Conservation (phyloP, 2,329 filamentous ascomycete species). For the Fusarium sp. region DNA sequence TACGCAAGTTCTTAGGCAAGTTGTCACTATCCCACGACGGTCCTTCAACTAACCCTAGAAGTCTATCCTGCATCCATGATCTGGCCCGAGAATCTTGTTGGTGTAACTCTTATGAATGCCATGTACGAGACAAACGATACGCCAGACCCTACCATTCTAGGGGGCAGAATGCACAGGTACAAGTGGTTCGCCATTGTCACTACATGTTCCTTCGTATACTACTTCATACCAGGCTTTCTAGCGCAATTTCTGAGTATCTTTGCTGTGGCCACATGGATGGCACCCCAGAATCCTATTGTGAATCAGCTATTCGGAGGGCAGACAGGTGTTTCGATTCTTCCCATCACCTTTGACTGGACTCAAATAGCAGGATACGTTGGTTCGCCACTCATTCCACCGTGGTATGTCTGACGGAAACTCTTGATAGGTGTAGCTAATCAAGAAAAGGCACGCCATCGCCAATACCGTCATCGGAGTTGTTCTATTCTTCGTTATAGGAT, state of each 20-base stretch:
- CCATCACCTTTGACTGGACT: conserved; percentile 82
- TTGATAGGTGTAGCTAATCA: neutral
- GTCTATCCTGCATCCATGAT: conserved; percentile 78
- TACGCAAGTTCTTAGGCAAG: conserved; percentile 71
- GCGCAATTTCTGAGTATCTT: conserved; percentile 77
- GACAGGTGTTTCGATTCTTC: conserved; percentile 74
- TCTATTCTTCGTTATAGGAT: conserved; percentile 70
- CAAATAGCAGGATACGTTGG: conserved; percentile 75
- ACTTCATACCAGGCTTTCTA: conserved; percentile 76
- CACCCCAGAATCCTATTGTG: conserved; percentile 72
- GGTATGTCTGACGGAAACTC: conserved; percentile 52
- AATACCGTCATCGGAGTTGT: conserved; percentile 77
- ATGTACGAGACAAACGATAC: conserved; percentile 72
- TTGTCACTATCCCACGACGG: neutral
- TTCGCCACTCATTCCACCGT: conserved; percentile 76
- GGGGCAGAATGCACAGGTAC: conserved; percentile 74
- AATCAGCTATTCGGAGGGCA: conserved; percentile 79
- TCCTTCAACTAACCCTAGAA: conserved; percentile 41
- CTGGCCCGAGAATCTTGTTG: conserved; percentile 75
- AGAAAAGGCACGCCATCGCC: conserved; percentile 71
- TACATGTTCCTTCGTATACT: conserved; percentile 69
- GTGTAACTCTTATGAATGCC: conserved; percentile 74
- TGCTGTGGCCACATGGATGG: conserved; percentile 77
- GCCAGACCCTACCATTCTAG: conserved; percentile 63
- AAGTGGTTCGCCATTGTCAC: conserved; percentile 71